phyloP scores from a whole-genome alignment of 257 asterid species.

The Galeopsis tetrahit region DNA sequence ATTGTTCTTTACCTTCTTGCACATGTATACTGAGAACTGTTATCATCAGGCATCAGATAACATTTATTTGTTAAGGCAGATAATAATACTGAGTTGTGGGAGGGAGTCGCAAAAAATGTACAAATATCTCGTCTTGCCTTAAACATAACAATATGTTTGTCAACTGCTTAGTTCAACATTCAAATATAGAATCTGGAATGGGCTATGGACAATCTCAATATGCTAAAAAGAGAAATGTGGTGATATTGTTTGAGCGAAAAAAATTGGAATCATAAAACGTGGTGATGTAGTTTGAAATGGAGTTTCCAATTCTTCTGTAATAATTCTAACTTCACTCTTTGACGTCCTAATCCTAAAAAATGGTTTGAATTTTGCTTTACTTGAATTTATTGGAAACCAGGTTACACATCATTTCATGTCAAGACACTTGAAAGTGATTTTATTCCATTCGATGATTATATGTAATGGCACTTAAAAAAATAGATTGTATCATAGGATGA shows the following conservation, averaged over 20 bases:
- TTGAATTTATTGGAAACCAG: background rate
- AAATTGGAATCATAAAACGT: background rate
- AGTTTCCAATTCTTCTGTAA: background rate
- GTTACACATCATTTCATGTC: background rate
- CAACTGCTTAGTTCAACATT: no score
- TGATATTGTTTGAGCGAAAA: background rate
- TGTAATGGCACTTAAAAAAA: constrained; percentile 18
- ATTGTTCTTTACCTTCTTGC: background rate
- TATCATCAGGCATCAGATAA: background rate
- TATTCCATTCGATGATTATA: constrained; percentile 23
- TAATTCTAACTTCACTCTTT: background rate
- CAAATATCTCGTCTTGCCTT: background rate
- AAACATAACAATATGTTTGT: background rate
- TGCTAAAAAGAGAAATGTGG: background rate
- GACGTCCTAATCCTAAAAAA: background rate
- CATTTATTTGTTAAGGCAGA: background rate
- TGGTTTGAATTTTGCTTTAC: background rate
- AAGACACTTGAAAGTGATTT: background rate
- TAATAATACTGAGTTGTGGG: background rate
- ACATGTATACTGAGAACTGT: background rate
- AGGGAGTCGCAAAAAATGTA: background rate
- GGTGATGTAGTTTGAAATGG: background rate
- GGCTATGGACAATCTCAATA: no score
- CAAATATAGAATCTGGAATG: background rate
- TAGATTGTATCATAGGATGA: background rate